These are phyloP conservation scores for Botrytis fragariae DNA, from an alignment of 2,329 filamentous ascomycete species.

Conservation along the genomic window DNA sequence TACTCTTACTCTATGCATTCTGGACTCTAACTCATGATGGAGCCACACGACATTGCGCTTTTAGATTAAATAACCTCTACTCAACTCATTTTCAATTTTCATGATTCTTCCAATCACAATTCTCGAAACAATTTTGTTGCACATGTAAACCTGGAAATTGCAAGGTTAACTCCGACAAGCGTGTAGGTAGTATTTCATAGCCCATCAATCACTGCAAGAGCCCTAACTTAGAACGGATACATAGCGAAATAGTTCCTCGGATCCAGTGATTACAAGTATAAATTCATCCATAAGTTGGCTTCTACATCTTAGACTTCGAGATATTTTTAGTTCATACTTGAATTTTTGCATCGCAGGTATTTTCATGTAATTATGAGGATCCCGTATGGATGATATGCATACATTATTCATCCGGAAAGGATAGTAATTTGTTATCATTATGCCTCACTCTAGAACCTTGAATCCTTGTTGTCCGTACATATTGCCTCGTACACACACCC, in stretches of 20 bases:
- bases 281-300: no score
- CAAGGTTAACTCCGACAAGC: not conserved
- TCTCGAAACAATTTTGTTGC: not conserved
- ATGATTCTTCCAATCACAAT: not conserved
- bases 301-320: not conserved
- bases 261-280: not conserved
- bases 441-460: not conserved
- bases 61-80: no score
- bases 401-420: not conserved
- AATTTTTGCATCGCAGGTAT: no score
- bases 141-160: not conserved
- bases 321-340: not conserved
- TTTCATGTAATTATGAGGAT: fast-evolving
- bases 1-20: not conserved
- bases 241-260: not conserved
- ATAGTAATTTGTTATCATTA: not conserved
- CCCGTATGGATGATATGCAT: not conserved
- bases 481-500: not conserved
- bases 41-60: not conserved
- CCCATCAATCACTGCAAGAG: not conserved
- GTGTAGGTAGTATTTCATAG: not conserved
- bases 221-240: not conserved
- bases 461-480: not conserved
- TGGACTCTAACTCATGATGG: not conserved
- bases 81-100: not conserved